Evolutionary conservation across 495 filamentous ascomycete genomes (phyloP), one percentile per base, ranked within the genome.

Genomic region (Penicillium canariense): DNA sequence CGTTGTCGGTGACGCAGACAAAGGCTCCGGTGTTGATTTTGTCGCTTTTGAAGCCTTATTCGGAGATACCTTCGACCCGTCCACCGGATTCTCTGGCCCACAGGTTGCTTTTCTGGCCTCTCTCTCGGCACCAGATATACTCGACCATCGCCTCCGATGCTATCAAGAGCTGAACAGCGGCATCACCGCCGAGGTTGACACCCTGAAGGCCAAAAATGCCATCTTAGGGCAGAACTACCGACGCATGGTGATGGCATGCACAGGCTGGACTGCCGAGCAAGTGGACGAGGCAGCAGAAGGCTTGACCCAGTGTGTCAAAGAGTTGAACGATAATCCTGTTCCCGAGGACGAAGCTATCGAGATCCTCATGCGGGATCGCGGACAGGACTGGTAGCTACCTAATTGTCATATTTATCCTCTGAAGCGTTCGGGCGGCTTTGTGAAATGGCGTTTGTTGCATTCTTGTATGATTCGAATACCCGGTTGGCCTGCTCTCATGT

Each of bases 1-100:
- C 31, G 62, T 61, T 38, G 66, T 81, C 23, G 81, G 79, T 40
- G 78, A 81, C 65, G 84, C 78, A n/a, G 83, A 82, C 55, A 71
- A 67, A 48, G 73, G 74, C 35, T 73, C 76, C n/a, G 78, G 74
- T 2, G 58, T 82, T 54, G 70, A 83, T 43, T 54, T 70, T 9
- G 53, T 54, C 4, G 59, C 62, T 26, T 78, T 74, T 47, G 69
- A 72, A 2, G 20, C 55, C 4, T 43, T 76, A 25, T 78, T 78
- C 51, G 39, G 66, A 4, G 68, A 71, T 9, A 55, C 35, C 0
- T 75, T 76, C 42, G 68, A 74, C 18, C 64, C 71, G 15, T 56
- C 61, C 1, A 56, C 59, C 48, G 73, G 72, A 7, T 73, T 78
- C 25, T 70, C 75, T 7, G 62, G 67, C 20, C 58, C 71, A 23